Evolutionary conservation across 176 grass and related monocot genomes (phyloP).

Genomic region (Musa itinerans): DNA sequence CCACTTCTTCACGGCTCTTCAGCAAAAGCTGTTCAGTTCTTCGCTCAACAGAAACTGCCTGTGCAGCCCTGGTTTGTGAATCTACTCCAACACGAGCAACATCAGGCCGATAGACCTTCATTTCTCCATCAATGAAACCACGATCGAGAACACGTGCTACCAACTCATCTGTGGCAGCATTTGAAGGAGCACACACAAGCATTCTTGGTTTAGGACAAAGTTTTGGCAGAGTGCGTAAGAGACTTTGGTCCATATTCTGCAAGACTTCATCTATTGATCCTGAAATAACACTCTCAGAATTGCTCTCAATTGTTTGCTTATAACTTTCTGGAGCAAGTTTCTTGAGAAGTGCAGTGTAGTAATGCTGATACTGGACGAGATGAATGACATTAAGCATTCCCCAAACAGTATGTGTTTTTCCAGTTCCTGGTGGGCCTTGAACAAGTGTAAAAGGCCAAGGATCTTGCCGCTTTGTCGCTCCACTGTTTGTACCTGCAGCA

Average conservation of each 20-base stretch:
- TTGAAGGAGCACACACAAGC: slow-evolving; percentile 98
- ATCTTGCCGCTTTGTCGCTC: slow-evolving; percentile 70
- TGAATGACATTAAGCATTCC: slow-evolving; percentile 99
- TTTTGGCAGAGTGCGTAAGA: slow-evolving; percentile 87
- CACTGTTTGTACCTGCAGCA: slow-evolving; percentile 86
- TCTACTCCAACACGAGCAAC: slow-evolving; percentile 98
- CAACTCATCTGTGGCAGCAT: slow-evolving; percentile 92
- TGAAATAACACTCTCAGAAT: slow-evolving; percentile 36
- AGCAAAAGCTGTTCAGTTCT: slow-evolving; percentile 91
- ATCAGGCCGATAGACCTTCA: slow-evolving; percentile 99
- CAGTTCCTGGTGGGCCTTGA: slow-evolving; percentile 93
- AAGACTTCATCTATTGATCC: slow-evolving; percentile 98
- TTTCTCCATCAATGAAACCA: slow-evolving; percentile 98
- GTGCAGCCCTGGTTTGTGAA: slow-evolving; percentile 88
- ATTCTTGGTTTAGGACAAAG: slow-evolving; percentile 97
- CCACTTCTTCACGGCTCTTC: slow-evolving; percentile 80
- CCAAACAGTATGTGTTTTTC: slow-evolving; percentile 98
- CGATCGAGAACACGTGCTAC: slow-evolving; percentile 93
- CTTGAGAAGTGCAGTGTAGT: slow-evolving; percentile 88
- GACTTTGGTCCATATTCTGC: slow-evolving; percentile 97
- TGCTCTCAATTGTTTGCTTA: slow-evolving; percentile 64
- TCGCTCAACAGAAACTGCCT: slow-evolving; percentile 96
- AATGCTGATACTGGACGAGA: slow-evolving; percentile 99
- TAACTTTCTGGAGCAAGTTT: slow-evolving; percentile 99
- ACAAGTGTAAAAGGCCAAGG: slow-evolving; percentile 99